Evolutionary conservation across 208 protist species (phyloP), one percentile per base, ranked within the genome.

Genomic region (Acanthamoeba lenticulata): DNA sequence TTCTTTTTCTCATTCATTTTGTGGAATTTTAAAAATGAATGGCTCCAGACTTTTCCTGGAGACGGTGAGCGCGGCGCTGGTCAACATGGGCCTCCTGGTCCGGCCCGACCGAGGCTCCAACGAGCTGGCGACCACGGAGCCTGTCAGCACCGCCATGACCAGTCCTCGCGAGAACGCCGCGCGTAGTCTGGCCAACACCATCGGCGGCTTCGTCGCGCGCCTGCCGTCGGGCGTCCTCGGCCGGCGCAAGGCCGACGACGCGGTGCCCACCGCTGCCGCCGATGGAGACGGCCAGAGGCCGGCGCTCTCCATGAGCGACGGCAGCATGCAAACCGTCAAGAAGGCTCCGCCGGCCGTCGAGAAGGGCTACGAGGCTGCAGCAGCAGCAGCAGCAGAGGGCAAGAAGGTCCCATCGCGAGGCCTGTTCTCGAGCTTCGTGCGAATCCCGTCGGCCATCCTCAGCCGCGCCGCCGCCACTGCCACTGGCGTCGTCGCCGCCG

Each of bases 1-100:
- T n/a, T n/a, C n/a, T n/a, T n/a, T n/a, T n/a, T n/a, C n/a, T n/a
- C n/a, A n/a, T n/a, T n/a, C n/a, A n/a, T n/a, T n/a, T n/a, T n/a
- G n/a, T n/a, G n/a, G n/a, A n/a, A n/a, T n/a, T n/a, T n/a, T n/a
- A n/a, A n/a, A n/a, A n/a, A n/a, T n/a, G n/a, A n/a, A n/a, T n/a
- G n/a, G n/a, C n/a, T n/a, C n/a, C 72, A 81, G 72, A 38, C 72
- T 81, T 15, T 81, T 81, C 40, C 21, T 81, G 21, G 72, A 81
- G 72, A 47, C 72, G 38, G 5, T 81, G 24, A 32, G 36, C 21
- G 2, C 7, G 38, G 47, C 42, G 36, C 40, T 81, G 34, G 19
- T 81, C 36, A 42, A 47, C 72, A 81, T 81, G 72, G 72, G 72
- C 2, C 72, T 81, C 0, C 72, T 81, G 2, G 3, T 38, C 7